Conservation (phyloP, 2,329 filamentous ascomycete genomes). For the Alternaria postmessia region DNA sequence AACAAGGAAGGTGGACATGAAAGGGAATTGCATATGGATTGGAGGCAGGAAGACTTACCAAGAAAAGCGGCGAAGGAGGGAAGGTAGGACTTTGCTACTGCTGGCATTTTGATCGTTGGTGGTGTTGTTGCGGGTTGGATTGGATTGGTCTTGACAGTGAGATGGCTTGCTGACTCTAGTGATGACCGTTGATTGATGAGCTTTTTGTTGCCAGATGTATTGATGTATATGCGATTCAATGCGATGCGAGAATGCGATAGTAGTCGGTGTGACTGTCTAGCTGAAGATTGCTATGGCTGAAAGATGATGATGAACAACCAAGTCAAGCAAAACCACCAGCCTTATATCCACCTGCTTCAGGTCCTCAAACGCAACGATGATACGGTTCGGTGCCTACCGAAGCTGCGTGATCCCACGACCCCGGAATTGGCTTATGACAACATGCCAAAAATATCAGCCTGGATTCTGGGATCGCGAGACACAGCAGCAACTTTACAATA, state of each 20-base stretch:
- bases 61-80: conserved; percentile 45
- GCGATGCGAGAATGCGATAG: background rate
- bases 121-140: background rate
- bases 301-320: background rate
- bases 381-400: background rate
- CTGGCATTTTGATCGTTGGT: conserved; percentile 37
- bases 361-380: background rate
- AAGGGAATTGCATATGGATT: background rate
- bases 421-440: background rate
- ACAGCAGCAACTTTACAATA: background rate
- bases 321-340: background rate
- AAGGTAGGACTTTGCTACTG: conserved; percentile 41
- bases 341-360: background rate
- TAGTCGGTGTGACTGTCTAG: background rate
- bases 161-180: background rate
- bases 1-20: no score
- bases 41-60: conserved; percentile 24
- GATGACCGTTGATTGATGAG: background rate
- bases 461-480: background rate
- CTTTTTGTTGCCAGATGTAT: background rate
- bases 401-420: background rate
- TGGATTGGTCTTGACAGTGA: conserved; percentile 1
- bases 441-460: background rate
- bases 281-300: background rate
- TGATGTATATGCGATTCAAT: background rate